Evolutionary conservation across 371 early-diverging fungal genomes (phyloP), one percentile per base, ranked within the genome.

Genomic region (Batkoa obscura): DNA sequence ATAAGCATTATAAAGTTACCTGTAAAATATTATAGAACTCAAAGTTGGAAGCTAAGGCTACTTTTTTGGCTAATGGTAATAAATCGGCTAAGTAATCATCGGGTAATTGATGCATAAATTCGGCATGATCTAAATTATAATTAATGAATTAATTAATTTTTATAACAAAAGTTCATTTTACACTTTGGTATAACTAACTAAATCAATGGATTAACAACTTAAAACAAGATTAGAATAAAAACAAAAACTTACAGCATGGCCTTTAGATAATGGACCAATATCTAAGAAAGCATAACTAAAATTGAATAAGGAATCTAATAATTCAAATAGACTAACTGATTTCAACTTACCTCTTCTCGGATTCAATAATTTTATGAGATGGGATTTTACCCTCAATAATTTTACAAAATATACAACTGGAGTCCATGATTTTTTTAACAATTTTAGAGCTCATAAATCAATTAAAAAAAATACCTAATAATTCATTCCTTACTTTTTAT

Each of bases 11-110:
- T 17, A 31, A 33, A 45, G 47, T 15, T 32, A 43, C 88, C 83
- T 94, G 94, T 34, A 95, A 66, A 32, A 95, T 68, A 69, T 95
- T 95, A 74, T 94, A 95, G 60, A 88, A 63, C 23, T 74, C 74
- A 43, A 76, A 69, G 13, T 80, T 81, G 17, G 75, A 61, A 9
- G 84, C 85, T 12, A 59, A 45, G 10, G 86, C 89, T 41, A 94
- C 74, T 68, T 84, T 83, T 69, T 90, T 90, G 50, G 90, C 89
- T 23, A 83, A 67, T 12, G 90, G 92, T 63, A 91, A 69, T 9
- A 87, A 50, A 58, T 90, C 94, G 32, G 77, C 75, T 52, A 94
- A 68, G 56, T 73, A 75, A 47, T 83, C 87, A 59, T 91, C 91
- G 8, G 90, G 86, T 6, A 96, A 60, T 68, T 92, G 74, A 65